Evolutionary conservation across 371 early-diverging fungal genomes (phyloP).

Genomic region (Syncephalastrum monosporum): DNA sequence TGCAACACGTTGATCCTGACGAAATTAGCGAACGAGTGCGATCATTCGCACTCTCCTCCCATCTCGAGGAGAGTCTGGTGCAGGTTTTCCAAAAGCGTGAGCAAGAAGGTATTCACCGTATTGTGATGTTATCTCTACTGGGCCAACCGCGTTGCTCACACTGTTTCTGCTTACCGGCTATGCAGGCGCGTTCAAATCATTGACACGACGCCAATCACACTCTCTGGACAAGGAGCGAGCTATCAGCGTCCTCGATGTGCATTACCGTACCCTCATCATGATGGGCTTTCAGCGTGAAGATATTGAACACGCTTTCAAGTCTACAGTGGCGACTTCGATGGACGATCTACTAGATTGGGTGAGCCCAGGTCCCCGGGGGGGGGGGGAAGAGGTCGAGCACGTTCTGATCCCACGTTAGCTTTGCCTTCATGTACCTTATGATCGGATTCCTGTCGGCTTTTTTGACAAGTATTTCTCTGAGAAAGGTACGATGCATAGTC

Average conservation of each 20-base stretch:
- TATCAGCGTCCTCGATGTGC: conserved; percentile 49
- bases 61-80: conserved; percentile 24
- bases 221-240: conserved; percentile 33
- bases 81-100: conserved; percentile 16
- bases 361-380: conserved; percentile 12
- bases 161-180: not conserved
- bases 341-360: conserved; percentile 62
- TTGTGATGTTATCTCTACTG: no score
- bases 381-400: no score
- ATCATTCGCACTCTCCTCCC: conserved; percentile 10
- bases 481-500: conserved; percentile 23
- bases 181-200: not conserved
- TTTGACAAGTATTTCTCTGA: conserved; percentile 60
- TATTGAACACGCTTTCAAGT: conserved; percentile 46
- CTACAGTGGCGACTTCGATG: conserved; percentile 43
- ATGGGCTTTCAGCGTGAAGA: conserved; percentile 50
- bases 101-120: conserved; percentile 7
- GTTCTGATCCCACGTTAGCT: conserved; percentile 26
- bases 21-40: not conserved
- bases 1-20: conserved; percentile 2
- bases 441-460: conserved; percentile 58
- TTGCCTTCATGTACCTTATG: conserved; percentile 55
- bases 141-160: not conserved
- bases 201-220: not conserved
- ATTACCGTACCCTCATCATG: conserved; percentile 47